phyloP scores from a whole-genome alignment of 2,329 filamentous ascomycete genomes.

The Pseudopyrenochaeta lycopersici region DNA sequence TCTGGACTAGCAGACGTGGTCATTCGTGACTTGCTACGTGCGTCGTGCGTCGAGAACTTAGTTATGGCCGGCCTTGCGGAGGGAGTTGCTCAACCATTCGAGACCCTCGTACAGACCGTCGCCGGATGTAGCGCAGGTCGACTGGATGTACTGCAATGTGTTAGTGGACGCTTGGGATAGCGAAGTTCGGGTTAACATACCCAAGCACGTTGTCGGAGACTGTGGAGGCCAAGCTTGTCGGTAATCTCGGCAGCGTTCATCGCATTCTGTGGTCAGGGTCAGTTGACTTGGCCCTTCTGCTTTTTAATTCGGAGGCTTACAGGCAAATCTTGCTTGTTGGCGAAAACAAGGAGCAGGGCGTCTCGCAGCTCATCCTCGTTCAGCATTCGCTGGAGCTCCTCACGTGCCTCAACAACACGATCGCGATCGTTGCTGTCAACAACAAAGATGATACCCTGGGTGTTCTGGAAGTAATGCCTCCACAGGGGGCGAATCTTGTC shows the following conservation, averaged over 20 bases:
- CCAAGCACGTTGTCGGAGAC: slow-evolving; percentile 97
- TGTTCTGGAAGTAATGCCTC: slow-evolving; percentile 97
- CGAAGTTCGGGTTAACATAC: slow-evolving; percentile 69
- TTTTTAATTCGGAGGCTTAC: slow-evolving; percentile 64
- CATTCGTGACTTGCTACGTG: slow-evolving; percentile 38
- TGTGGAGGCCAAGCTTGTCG: slow-evolving; percentile 99
- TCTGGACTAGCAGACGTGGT: slow-evolving; percentile 41
- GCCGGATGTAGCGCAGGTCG: slow-evolving; percentile 97
- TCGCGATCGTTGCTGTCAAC: slow-evolving; percentile 93
- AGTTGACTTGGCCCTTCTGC: slow-evolving; percentile 11
- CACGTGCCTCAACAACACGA: slow-evolving; percentile 90
- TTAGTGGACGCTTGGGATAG: slow-evolving; percentile 25
- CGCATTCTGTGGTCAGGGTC: slow-evolving; percentile 74
- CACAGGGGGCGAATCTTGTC: slow-evolving; percentile 98
- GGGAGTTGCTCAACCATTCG: slow-evolving; percentile 67
- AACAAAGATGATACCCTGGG: slow-evolving; percentile 98
- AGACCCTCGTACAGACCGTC: slow-evolving; percentile 99
- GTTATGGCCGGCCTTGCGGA: slow-evolving; percentile 63
- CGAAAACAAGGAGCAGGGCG: slow-evolving; percentile 91
- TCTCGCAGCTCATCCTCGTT: slow-evolving; percentile 99
- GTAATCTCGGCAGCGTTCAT: slow-evolving; percentile 99
- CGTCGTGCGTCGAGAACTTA: slow-evolving; percentile 35
- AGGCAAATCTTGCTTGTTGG: slow-evolving; percentile 97
- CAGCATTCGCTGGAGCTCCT: slow-evolving; percentile 96
- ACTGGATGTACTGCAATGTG: slow-evolving; percentile 86